Evolutionary conservation across 2,329 filamentous ascomycete species (phyloP), one percentile per base, ranked within the genome.

Genomic region (Epichloe uncinata): DNA sequence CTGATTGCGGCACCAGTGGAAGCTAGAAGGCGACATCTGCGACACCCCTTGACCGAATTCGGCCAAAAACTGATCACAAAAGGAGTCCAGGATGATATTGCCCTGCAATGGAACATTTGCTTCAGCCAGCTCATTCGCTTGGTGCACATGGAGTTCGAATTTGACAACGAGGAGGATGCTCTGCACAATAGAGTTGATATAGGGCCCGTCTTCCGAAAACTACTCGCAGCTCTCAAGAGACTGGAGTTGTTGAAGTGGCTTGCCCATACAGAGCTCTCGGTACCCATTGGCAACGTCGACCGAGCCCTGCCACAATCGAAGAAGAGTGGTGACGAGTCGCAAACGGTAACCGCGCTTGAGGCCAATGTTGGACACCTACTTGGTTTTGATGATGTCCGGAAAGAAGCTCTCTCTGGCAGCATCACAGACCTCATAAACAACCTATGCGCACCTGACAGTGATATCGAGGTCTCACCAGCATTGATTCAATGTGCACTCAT

Each of bases 141-240:
- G 15, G 77, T 93, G 9, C 89, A 96, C 64, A 84, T 97, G 74
- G 85, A 93, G 63, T 83, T 82, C 38, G 87, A 93, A 61, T 78
- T 87, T 48, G 85, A 90, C 51, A 78, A 82, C 55, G 81, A 84
- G 41, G 81, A 87, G 40, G 78, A 85, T 15, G 79, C 79, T 2
- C 71, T 81, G 35, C 75, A 78, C 55, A 67, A 73, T 38, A 68
- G 73, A 18, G 70, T 86, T 8, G 78, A 83, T 30, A 83, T 93
- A 52, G 79, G 84, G 46, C 69, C 72, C 1, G 79, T 91, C 36
- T 91, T 85, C 66, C 69, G 79, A 59, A 74, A 78, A 44, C 73
- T 96, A 5, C 72, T 93, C 35, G 70, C 73, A n/a, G 76, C 84
- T 50, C 73, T 98, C 16, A 79, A 77, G 55, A 78, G 87, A 55